Conservation (phyloP, 371 early-diverging fungal genomes). For the Circinella minor region DNA sequence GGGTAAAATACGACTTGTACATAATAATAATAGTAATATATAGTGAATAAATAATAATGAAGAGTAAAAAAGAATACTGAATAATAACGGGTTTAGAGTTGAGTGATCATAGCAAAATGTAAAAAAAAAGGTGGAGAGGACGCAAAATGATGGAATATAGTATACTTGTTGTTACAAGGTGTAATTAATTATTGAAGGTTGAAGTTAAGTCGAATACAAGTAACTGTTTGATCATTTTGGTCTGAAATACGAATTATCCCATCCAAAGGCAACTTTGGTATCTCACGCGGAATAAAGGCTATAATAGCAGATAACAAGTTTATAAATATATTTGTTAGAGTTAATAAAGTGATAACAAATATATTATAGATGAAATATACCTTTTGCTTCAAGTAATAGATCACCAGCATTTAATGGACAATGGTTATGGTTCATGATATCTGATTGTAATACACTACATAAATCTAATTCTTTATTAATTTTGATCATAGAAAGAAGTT, state of each 20-base stretch:
- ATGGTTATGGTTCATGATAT: conserved; percentile 38
- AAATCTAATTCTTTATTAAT: conserved; percentile 50
- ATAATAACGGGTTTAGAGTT: no score
- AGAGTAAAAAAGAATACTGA: no score
- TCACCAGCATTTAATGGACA: conserved; percentile 48
- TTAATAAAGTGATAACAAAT: no score
- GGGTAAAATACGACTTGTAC: not conserved
- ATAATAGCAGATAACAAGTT: not conserved
- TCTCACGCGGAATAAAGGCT: conserved; percentile 51
- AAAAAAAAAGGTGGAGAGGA: no score
- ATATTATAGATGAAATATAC: conserved; percentile 17
- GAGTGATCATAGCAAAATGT: no score
- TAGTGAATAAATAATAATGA: not conserved
- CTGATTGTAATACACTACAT: conserved; percentile 39
- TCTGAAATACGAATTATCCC: conserved; percentile 49
- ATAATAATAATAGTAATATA: no score
- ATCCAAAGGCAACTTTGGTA: conserved; percentile 47
- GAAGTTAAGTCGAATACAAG: conserved; percentile 47
- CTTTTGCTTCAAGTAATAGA: conserved; percentile 41
- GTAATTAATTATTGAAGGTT: conserved; percentile 26
- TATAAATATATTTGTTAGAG: not conserved
- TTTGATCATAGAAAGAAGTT: conserved; percentile 48
- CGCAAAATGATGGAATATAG: no score
- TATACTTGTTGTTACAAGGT: no score
- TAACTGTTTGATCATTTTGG: conserved; percentile 43